These are phyloP conservation scores for Galerina marginata DNA, from an alignment of 768 basidiomycete species.

Conservation along the genomic window DNA sequence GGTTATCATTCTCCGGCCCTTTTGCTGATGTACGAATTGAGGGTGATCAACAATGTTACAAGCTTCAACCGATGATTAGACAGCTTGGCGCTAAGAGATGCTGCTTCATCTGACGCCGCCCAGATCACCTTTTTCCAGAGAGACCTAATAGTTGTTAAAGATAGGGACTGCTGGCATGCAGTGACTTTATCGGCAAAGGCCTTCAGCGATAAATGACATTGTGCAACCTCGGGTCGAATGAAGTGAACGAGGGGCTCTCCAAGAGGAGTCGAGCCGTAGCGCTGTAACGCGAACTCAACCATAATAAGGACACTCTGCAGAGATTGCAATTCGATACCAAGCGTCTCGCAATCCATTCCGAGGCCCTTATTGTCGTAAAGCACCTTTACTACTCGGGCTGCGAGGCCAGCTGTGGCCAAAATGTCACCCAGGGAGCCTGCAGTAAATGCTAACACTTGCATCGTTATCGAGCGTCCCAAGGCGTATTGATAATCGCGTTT, in stretches of 20 bases:
- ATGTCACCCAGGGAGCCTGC: conserved; percentile 9
- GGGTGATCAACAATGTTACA: neutral
- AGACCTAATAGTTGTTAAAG: neutral
- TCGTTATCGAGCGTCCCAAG: neutral
- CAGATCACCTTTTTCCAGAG: conserved; percentile 1
- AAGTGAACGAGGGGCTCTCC: neutral
- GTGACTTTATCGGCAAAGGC: neutral
- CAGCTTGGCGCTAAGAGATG: neutral
- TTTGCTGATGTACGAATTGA: too few relatives aligned
- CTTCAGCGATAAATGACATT: conserved; percentile 1
- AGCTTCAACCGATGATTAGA: neutral
- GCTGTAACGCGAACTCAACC: neutral
- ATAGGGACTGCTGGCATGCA: neutral
- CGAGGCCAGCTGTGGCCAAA: neutral
- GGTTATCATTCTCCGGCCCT: too few relatives aligned
- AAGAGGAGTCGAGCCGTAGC: neutral
- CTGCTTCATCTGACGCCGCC: conserved; percentile 1
- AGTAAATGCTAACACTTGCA: conserved; percentile 3
- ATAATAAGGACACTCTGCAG: conserved; percentile 1
- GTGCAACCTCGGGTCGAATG: conserved; percentile 4
- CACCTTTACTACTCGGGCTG: neutral
- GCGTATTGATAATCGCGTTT: too few relatives aligned
- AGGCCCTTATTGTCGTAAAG: conserved; percentile 3
- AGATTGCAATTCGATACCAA: neutral
- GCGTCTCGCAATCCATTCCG: neutral